phyloP scores from a whole-genome alignment of 371 early-diverging fungal species.

The Mucor velutinosus region DNA sequence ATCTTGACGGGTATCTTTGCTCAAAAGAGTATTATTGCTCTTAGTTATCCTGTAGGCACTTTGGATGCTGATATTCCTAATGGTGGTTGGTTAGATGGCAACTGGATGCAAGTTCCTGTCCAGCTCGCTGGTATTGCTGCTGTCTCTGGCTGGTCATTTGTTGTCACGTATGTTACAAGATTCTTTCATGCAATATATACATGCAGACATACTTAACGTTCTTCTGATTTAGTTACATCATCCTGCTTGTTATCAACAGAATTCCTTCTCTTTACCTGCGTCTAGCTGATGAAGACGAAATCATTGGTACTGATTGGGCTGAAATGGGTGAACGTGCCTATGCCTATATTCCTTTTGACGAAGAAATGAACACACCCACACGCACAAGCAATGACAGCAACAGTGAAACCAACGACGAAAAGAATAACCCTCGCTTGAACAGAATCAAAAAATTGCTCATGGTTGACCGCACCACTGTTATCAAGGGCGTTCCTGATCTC shows the following conservation, averaged over 20 bases:
- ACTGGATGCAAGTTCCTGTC: slow-evolving; percentile 65
- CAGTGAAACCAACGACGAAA: slow-evolving; percentile 4
- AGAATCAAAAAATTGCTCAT: slow-evolving; percentile 27
- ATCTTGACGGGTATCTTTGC: slow-evolving; percentile 78
- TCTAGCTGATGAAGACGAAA: slow-evolving; percentile 58
- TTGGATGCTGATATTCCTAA: slow-evolving; percentile 42
- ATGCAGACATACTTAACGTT: not conserved
- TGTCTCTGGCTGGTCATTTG: slow-evolving; percentile 65
- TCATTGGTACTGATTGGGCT: slow-evolving; percentile 59
- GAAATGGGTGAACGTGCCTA: slow-evolving; percentile 76
- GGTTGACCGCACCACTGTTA: slow-evolving; percentile 24
- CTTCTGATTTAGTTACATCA: slow-evolving; percentile 27
- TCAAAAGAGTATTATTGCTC: slow-evolving; percentile 54
- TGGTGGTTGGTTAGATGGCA: slow-evolving; percentile 70
- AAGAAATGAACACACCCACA: slow-evolving; percentile 15
- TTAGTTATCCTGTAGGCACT: slow-evolving; percentile 64
- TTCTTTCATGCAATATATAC: not conserved
- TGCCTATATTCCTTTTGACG: slow-evolving; percentile 50
- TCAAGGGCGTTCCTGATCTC: slow-evolving; percentile 39
- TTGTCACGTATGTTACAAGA: slow-evolving; percentile 39
- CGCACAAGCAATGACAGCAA: not conserved
- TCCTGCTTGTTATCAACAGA: slow-evolving; percentile 49
- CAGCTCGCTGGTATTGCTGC: slow-evolving; percentile 61
- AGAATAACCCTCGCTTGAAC: slow-evolving; percentile 11
- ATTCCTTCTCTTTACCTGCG: slow-evolving; percentile 61